Base-by-base conservation (phyloP, 768 basidiomycete genomes). In the Heimioporus sp. region DNA sequence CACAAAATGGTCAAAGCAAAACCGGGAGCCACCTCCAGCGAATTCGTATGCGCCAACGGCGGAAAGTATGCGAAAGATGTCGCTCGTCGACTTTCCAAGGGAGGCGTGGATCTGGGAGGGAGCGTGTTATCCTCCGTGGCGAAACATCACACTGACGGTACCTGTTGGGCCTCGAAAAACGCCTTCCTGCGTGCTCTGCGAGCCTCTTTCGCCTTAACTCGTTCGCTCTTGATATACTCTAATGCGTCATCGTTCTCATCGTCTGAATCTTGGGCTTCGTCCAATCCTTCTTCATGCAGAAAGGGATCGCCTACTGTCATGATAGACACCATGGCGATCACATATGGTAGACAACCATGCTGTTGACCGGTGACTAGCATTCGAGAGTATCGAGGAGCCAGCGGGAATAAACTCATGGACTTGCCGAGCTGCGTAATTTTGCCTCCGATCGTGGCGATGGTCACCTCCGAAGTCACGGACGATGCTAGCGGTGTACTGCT, bases 11-110 rank as follows among this genome's bases (percentile, higher is more conserved):
- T 90, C 83, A 11, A 73, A 69, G 67, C 97, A 99, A 68, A 98
- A 99, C 19, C 78, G 67, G 51, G 80, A 79, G 2, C 84, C 83
- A 21, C 89, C 90, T 10, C 90, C 87, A 19, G 89, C 88, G 66
- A 88, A 96, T 66, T 97, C 95, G 66, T 93, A 98, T 4, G 96
- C 97, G 0, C 97, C 97, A 16, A 97, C 85, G n/a, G 96, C 92
- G 13, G 95, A 94, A 10, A 99, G 76, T 32, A 87, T 71, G 59
- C 87, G 86, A 72, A 98, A 90, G 30, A 92, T 68, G 63, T 99
- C 97, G 65, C 94, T 97, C 7, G 77, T 78, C 19, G 78, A 84
- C 47, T 80, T 80, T 11, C 97, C 97, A 31, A 98, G 76, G 2
- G 86, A 82, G 4, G 85, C 76, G 69, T 97, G 93, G 20, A 74